These are phyloP conservation scores for Sphagnum tenellum DNA, from an alignment of 225 moss, liverwort and hornwort species.

Conservation along the genomic window DNA sequence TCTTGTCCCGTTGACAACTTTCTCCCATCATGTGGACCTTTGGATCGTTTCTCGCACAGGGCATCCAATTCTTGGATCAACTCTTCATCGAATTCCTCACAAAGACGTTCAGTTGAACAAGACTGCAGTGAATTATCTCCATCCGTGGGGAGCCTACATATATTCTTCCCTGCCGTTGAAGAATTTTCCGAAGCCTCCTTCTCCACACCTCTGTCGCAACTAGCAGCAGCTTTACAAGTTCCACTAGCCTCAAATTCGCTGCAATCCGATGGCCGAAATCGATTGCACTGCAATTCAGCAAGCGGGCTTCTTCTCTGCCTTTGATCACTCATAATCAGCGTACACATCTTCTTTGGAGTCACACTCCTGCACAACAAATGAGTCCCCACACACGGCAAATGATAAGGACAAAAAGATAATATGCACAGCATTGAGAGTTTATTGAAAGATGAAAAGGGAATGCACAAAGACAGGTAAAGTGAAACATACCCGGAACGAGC, in stretches of 20 bases:
- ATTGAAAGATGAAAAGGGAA: not conserved
- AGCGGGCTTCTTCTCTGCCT: conserved; percentile 20
- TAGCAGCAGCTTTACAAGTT: too few relatives aligned
- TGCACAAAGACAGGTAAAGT: not conserved
- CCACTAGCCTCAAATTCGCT: too few relatives aligned
- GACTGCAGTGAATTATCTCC: conserved; percentile 2
- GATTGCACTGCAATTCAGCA: conserved; percentile 14
- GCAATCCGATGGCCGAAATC: too few relatives aligned
- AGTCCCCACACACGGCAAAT: not conserved
- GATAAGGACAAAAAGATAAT: not conserved
- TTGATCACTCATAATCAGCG: conserved; percentile 14
- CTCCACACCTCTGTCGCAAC: too few relatives aligned
- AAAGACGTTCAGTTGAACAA: conserved; percentile 27
- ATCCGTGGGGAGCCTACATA: too few relatives aligned
- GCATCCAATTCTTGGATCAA: conserved; percentile 53
- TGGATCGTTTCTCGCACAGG: conserved; percentile 23
- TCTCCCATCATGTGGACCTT: not conserved
- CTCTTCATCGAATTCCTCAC: conserved; percentile 63
- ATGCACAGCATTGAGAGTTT: not conserved
- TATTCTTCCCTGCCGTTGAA: too few relatives aligned
- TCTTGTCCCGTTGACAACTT: not conserved
- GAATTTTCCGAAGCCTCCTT: too few relatives aligned
- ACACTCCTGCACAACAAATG: conserved; percentile 19
- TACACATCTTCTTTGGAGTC: conserved; percentile 36
- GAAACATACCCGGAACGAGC: conserved; percentile 1